Evolutionary conservation across 768 basidiomycete species (phyloP).

Genomic region (Trametes punicea): DNA sequence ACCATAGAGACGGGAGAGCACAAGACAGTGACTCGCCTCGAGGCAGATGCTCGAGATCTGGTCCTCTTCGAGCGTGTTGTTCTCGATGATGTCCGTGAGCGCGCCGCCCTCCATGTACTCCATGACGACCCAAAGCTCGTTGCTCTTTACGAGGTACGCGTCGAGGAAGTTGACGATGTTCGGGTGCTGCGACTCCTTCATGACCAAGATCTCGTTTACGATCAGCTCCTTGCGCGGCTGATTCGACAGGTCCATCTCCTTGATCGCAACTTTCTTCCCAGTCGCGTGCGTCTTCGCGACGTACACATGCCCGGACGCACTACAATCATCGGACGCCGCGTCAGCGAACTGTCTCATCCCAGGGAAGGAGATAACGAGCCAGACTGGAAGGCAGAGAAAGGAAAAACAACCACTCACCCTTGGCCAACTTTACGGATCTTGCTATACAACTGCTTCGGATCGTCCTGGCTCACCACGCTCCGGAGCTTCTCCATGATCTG

Average conservation of each 20-base stretch:
- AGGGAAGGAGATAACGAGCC: neutral
- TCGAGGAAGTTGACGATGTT: slow-evolving; percentile 97
- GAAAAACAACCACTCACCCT: slow-evolving; percentile 58
- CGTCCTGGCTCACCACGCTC: slow-evolving; percentile 80
- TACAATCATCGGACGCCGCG: slow-evolving; percentile 32
- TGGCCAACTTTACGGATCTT: slow-evolving; percentile 99
- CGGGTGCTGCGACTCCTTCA: slow-evolving; percentile 97
- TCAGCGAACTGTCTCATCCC: neutral
- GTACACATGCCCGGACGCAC: slow-evolving; percentile 96
- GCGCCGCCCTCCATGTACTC: slow-evolving; percentile 99
- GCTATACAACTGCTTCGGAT: slow-evolving; percentile 86
- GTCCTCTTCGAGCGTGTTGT: slow-evolving; percentile 91
- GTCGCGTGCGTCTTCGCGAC: slow-evolving; percentile 88
- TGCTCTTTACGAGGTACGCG: slow-evolving; percentile 82
- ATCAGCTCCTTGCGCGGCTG: slow-evolving; percentile 97
- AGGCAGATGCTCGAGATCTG: slow-evolving; percentile 90
- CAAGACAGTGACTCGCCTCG: too few species aligned
- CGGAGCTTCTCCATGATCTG: slow-evolving; percentile 98
- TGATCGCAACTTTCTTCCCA: slow-evolving; percentile 91
- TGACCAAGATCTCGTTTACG: slow-evolving; percentile 96
- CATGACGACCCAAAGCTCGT: slow-evolving; percentile 97
- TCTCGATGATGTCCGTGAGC: slow-evolving; percentile 96
- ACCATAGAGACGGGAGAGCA: too few species aligned
- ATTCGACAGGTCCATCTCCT: slow-evolving; percentile 95
- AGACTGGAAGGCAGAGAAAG: neutral